Evolutionary conservation across 768 basidiomycete species (phyloP), one percentile per base, ranked within the genome.

Genomic region (Lactarius trivialis): DNA sequence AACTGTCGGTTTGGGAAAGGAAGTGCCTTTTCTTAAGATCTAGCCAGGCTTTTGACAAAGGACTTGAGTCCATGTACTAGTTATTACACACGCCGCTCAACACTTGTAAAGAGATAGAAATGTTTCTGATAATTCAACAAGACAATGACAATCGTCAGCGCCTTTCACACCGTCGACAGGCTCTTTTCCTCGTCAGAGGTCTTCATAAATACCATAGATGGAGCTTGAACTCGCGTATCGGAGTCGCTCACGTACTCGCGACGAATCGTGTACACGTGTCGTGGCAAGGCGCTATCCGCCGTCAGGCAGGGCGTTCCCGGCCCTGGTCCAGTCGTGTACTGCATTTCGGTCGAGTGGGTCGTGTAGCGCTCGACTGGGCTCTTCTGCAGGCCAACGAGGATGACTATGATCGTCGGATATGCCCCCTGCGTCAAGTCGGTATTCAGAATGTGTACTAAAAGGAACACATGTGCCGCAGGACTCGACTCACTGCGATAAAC

Each of bases 311-410:
- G 4, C 19, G 51, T 8, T 7, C 5, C 24, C 15, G 24, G 1
- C 17, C 51, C 30, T 19, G 56, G 19, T 5, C 7, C 11, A 0
- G 11, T 53, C 50, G 55, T 37, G 12, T 54, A 62, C 28, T 43
- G 61, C 39, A 54, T 54, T 19, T 51, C n/a, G 7, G 36, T 53
- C 26, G 61, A 53, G 33, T 53, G 28, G n/a, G 39, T 54, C 34
- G 56, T 58, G 41, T 26, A 37, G 43, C 49, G 14, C 19, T 63
- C 56, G 28, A 63, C 34, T 8, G 61, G 61, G 52, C 61, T 63
- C 56, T 58, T 63, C 61, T 63, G 61, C n/a, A 30, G n/a, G 21
- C 51, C 53, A 37, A 63, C 61, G 8, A 63, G 61, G 11, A 63
- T 45, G 28, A 63, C 36, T 15, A 63, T 63, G 52, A 58, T 34